phyloP scores from a whole-genome alignment of 805 yeast genomes.

The Candida germanica region DNA sequence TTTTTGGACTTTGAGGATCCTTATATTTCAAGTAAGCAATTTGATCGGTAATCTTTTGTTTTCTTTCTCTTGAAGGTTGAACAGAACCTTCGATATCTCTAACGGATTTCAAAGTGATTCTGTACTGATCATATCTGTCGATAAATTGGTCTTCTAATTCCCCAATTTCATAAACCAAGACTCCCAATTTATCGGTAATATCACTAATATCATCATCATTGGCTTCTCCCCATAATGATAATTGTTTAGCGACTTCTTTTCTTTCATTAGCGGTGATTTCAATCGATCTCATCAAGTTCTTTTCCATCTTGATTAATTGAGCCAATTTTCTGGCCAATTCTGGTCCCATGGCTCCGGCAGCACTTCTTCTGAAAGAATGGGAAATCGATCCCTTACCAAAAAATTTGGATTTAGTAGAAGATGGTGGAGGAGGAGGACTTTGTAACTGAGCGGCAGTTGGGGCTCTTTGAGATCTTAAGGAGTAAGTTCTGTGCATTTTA shows the following conservation, averaged over 20 bases:
- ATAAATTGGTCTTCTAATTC: conserved; percentile 85
- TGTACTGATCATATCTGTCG: conserved; percentile 81
- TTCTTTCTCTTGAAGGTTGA: conserved; percentile 85
- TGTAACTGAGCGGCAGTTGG: conserved; percentile 96
- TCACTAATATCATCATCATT: conserved; percentile 85
- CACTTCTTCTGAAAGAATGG: conserved; percentile 60
- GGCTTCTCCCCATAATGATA: conserved; percentile 83
- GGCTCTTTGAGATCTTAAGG: conserved; percentile 90
- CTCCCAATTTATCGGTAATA: conserved; percentile 84
- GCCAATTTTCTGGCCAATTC: conserved; percentile 74
- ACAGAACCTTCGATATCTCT: conserved; percentile 85
- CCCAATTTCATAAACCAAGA: conserved; percentile 75
- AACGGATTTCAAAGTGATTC: conserved; percentile 75
- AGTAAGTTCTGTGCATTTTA: conserved; percentile 95
- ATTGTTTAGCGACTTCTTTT: conserved; percentile 77
- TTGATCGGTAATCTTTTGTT: conserved; percentile 79
- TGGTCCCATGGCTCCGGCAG: conserved; percentile 81
- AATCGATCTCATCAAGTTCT: conserved; percentile 74
- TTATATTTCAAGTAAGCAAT: conserved; percentile 81
- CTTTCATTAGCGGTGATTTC: conserved; percentile 77
- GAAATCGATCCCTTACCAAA: conserved; percentile 78
- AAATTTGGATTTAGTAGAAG: conserved; percentile 84
- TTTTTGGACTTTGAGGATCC: conserved; percentile 81
- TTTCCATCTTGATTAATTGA: conserved; percentile 75
- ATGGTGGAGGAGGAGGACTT: conserved; percentile 93